Conservation (phyloP, 148 eudicot species). For the Hydrangea macrophylla region DNA sequence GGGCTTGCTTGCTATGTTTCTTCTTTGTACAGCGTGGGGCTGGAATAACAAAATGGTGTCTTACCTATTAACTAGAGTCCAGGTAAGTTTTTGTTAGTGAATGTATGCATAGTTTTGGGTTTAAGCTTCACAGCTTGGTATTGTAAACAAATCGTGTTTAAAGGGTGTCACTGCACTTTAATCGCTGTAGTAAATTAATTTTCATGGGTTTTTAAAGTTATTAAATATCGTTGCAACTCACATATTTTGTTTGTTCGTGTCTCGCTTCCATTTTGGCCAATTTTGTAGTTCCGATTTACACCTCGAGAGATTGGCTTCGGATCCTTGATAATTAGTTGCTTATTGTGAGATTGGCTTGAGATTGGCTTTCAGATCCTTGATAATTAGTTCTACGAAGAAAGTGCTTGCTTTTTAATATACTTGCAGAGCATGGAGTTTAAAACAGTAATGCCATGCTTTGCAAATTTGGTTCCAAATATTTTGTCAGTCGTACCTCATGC, state of each 20-base stretch:
- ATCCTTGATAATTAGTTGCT: no score
- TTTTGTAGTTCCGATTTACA: not conserved
- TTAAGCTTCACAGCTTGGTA: constrained; percentile 6
- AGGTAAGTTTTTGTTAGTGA: not conserved
- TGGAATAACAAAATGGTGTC: not conserved
- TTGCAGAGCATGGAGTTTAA: no score
- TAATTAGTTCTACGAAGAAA: no score
- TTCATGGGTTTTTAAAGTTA: not conserved
- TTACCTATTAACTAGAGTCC: not conserved
- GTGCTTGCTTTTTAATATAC: no score
- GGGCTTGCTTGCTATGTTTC: not conserved
- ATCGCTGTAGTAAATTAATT: constrained; percentile 4
- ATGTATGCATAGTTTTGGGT: not conserved
- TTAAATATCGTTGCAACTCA: not conserved
- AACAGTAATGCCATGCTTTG: no score
- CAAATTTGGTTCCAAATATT: no score
- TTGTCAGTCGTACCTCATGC: no score
- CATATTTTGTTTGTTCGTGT: not conserved
- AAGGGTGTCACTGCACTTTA: not conserved
- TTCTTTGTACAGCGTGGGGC: not conserved
- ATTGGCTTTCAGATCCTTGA: no score
- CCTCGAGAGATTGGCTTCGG: not conserved
- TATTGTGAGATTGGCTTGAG: no score
- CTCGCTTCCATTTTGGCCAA: not conserved
- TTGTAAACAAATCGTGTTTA: not conserved